These are phyloP conservation scores for Bryoerythrophyllum caledonicum DNA, from an alignment of 225 moss, liverwort and hornwort genomes.

Conservation along the genomic window DNA sequence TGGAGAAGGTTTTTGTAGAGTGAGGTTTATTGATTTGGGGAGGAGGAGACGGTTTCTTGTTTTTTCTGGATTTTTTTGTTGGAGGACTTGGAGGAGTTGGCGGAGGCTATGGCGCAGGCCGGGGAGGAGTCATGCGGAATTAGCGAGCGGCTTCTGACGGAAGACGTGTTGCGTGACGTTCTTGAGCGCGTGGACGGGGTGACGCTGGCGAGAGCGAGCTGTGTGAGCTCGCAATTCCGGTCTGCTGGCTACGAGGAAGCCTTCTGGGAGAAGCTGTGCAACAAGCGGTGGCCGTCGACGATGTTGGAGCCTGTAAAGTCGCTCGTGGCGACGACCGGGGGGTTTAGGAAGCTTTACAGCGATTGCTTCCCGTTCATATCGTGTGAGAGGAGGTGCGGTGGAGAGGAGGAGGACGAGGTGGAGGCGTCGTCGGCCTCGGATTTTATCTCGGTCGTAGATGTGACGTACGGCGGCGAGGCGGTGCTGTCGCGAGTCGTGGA, in stretches of 20 bases:
- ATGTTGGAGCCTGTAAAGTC: conserved; percentile 45
- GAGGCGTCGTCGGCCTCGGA: conserved; percentile 17
- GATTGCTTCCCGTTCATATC: conserved; percentile 38
- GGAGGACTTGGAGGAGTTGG: not conserved
- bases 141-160: not conserved
- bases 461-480: conserved; percentile 48
- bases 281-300: conserved; percentile 62
- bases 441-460: conserved; percentile 66
- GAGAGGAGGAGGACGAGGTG: not conserved
- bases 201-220: conserved; percentile 62
- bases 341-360: conserved; percentile 57
- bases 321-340: conserved; percentile 43
- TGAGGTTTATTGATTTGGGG: too few species aligned
- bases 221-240: conserved; percentile 61
- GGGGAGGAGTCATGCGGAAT: not conserved
- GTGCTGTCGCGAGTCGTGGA: conserved; percentile 55
- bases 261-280: conserved; percentile 63
- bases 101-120: not conserved
- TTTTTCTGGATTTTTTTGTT: not conserved
- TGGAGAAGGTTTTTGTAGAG: too few species aligned
- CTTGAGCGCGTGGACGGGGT: conserved; percentile 53
- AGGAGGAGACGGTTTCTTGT: not conserved
- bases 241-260: conserved; percentile 45
- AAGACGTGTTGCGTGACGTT: conserved; percentile 50
- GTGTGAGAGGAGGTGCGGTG: not conserved